Evolutionary conservation across 75 land plant species (phyloP), one percentile per base, ranked within the genome.

Genomic region (Cryptomeria japonica): DNA sequence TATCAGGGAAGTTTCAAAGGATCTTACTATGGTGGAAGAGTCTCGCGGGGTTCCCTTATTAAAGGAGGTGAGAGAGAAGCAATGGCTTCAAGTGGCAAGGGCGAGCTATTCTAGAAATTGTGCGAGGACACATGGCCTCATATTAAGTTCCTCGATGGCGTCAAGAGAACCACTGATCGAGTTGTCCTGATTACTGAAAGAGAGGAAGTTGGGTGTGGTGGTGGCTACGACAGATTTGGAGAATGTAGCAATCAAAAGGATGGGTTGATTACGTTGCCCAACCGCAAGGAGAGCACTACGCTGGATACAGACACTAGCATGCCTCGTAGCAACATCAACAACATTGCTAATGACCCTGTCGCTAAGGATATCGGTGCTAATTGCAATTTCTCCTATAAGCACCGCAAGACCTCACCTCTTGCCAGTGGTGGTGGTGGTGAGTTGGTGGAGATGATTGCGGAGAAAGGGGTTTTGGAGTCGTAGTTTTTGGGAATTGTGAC

Each of bases 361-460:
- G 82, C 15, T 12, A 79, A 79, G 82, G 82, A 36, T 1, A 37
- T 75, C 38, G 41, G 25, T 3, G 22, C 22, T 4, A 39, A 79
- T 10, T 39, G 15, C 42, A 79, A 79, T 39, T 79, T 38, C 42
- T 79, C 82, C 38, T 37, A 9, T 25, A 79, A 79, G 82, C 82
- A 44, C 42, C 82, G 82, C 42, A 79, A 79, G 44, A 37, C 15
- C 12, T 38, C 41, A 4, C 14, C 79, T n/a, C 49, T 16, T n/a
- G 88, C 34, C 34, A 61, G 85, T 0, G 87, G 37, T 8, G 61
- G 58, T 8, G 42, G 87, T 13, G 84, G 42, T 7, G 92, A 88
- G 16, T 83, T 92, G 46, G 95, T 90, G 0, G 92, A 88, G 84
- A 92, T n/a, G n/a, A n/a, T n/a, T n/a, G n/a, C n/a, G n/a, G n/a